Conservation (phyloP, 306 rosid genomes). For the Fagus crenata region DNA sequence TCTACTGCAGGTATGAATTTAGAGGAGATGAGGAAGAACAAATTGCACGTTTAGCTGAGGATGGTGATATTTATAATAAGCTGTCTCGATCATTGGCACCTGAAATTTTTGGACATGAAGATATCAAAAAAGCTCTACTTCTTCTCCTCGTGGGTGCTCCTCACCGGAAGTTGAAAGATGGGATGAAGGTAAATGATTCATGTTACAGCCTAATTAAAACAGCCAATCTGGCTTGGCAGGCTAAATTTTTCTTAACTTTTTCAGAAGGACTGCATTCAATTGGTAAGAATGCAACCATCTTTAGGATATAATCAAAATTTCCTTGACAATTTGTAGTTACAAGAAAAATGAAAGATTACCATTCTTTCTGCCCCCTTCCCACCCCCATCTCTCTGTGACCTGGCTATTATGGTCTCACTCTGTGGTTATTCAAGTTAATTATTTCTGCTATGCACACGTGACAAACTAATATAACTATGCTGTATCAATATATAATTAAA, state of each 20-base stretch:
- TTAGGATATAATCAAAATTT: no score
- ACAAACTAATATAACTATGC: conserved; percentile 2
- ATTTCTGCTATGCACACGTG: neutral
- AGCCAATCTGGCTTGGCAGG: neutral
- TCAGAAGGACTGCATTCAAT: neutral
- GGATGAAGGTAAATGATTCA: conserved; percentile 73
- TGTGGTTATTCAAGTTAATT: neutral
- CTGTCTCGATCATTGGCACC: conserved; percentile 89
- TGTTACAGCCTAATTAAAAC: conserved; percentile 2
- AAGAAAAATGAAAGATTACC: no score
- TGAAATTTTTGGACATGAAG: conserved; percentile 97
- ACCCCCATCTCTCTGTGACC: neutral
- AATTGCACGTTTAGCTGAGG: conserved; percentile 71
- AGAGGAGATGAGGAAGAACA: conserved; percentile 86
- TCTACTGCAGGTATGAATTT: conserved; percentile 65
- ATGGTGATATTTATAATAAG: conserved; percentile 89
- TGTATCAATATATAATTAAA: neutral
- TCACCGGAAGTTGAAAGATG: conserved; percentile 85
- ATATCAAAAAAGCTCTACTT: conserved; percentile 84
- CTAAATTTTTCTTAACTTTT: conserved; percentile 8
- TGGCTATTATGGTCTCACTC: neutral
- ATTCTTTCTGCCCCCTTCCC: neutral
- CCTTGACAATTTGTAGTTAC: no score
- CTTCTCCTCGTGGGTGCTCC: conserved; percentile 98
- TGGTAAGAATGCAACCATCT: no score